Conservation (phyloP, 2,329 filamentous ascomycete species). For the Colletotrichum sidae region DNA sequence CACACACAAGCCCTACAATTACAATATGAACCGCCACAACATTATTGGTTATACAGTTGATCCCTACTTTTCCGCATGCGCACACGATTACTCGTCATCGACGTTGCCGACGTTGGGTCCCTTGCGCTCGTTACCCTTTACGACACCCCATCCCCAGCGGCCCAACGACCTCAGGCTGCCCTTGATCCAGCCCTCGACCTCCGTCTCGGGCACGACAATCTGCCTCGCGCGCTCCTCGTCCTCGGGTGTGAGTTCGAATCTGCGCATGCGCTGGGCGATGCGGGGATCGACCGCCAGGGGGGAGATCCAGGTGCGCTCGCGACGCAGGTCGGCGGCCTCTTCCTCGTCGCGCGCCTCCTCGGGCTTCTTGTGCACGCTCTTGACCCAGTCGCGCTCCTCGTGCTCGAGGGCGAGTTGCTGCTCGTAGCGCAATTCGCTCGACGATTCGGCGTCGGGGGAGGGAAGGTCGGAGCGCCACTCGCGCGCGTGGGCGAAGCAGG, state of each 20-base stretch:
- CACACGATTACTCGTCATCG: constrained; percentile 41
- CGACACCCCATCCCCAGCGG: constrained; percentile 60
- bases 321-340: constrained; percentile 54
- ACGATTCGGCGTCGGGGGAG: constrained; percentile 43
- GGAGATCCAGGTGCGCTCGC: constrained; percentile 81
- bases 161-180: constrained; percentile 65
- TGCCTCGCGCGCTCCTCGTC: constrained; percentile 75
- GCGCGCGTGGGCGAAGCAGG: constrained; percentile 74
- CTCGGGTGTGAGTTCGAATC: constrained; percentile 76
- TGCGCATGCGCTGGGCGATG: constrained; percentile 82
- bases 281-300: constrained; percentile 81
- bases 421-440: constrained; percentile 60
- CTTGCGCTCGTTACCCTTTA: constrained; percentile 51
- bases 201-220: constrained; percentile 74
- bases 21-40: constrained; percentile 20
- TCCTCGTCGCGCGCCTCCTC: constrained; percentile 53
- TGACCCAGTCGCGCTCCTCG: constrained; percentile 88
- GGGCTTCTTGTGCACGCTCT: constrained; percentile 74
- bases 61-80: background rate
- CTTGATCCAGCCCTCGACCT: constrained; percentile 78
- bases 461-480: constrained; percentile 57
- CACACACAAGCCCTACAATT: constrained; percentile 25
- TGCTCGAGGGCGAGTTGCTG: constrained; percentile 72
- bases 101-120: constrained; percentile 55
- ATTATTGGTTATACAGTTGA: constrained; percentile 20